These are phyloP conservation scores for Insectozyma bohioensis DNA, from an alignment of 1,139 yeast species.

Conservation along the genomic window DNA sequence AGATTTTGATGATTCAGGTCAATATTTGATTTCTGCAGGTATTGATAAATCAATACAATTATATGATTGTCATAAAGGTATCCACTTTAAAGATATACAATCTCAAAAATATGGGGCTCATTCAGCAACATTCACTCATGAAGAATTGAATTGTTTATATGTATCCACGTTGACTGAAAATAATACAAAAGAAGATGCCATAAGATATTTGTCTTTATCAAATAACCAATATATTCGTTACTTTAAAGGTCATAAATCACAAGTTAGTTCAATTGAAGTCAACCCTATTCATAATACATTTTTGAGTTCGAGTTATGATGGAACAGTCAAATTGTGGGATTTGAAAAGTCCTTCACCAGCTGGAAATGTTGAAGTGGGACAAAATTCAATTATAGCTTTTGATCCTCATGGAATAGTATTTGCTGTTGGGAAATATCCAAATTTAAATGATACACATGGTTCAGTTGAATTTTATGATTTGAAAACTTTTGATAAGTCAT, in stretches of 20 bases:
- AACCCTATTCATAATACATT: conserved; percentile 71
- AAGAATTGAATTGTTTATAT: conserved; percentile 70
- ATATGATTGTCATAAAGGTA: conserved; percentile 75
- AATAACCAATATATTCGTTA: conserved; percentile 81
- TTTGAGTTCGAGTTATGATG: conserved; percentile 70
- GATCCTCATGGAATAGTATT: conserved; percentile 86
- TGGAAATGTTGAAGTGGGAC: conserved; percentile 61
- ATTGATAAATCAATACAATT: conserved; percentile 82
- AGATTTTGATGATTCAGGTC: conserved; percentile 86
- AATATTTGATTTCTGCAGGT: conserved; percentile 72
- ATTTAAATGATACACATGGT: conserved; percentile 26
- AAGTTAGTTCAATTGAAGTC: conserved; percentile 71
- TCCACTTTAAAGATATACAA: conserved; percentile 61
- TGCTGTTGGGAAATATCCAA: conserved; percentile 57
- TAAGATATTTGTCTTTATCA: conserved; percentile 72
- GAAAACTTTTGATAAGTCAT: conserved; percentile 52
- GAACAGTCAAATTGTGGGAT: conserved; percentile 88
- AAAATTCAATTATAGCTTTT: conserved; percentile 60
- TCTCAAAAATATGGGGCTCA: conserved; percentile 94
- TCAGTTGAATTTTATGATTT: conserved; percentile 62
- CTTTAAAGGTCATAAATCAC: conserved; percentile 80
- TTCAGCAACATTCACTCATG: conserved; percentile 81
- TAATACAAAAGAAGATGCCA: conserved; percentile 60
- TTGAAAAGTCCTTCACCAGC: conserved; percentile 58
- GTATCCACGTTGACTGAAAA: conserved; percentile 59